A percentile compares a stretch with the other conserved stretches of the same genome.
These are phyloP conservation scores for Spathaspora jeffriesii DNA, from an alignment of 1,139 yeast species.

Conservation along the genomic window DNA sequence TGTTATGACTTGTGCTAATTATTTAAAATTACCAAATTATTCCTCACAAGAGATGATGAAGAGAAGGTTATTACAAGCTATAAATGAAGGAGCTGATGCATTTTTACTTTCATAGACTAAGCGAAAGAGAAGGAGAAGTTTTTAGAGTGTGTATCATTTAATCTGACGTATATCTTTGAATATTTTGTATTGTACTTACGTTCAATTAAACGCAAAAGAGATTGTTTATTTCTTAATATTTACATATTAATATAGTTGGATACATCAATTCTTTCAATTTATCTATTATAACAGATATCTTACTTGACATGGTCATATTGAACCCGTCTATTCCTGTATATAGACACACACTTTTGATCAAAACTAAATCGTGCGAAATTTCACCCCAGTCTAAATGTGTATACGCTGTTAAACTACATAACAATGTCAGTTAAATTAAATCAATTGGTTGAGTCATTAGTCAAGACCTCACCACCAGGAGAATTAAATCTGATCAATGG, in stretches of 20 bases:
- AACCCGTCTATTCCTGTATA: constrained; percentile 1
- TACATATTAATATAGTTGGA: too few relatives aligned
- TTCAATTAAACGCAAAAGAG: too few relatives aligned
- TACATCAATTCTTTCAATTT: too few relatives aligned
- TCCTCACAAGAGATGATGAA: constrained; percentile 61
- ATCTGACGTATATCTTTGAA: too few relatives aligned
- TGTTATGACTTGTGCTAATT: constrained; percentile 98
- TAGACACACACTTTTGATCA: neutral
- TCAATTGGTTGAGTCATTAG: constrained; percentile 32
- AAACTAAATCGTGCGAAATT: neutral
- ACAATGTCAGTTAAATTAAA: constrained; percentile 24
- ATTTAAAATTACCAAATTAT: constrained; percentile 86
- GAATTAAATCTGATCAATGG: constrained; percentile 34
- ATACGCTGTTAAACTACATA: neutral
- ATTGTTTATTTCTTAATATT: too few relatives aligned
- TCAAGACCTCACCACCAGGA: constrained; percentile 41
- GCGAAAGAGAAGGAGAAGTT: neutral
- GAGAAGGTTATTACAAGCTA: constrained; percentile 63
- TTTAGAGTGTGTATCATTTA: neutral
- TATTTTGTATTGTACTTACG: too few relatives aligned
- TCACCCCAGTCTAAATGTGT: neutral
- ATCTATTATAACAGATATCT: too few relatives aligned
- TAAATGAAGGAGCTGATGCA: constrained; percentile 87
- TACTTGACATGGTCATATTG: too few relatives aligned
- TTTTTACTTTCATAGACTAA: constrained; percentile 66